Evolutionary conservation across 148 eudicot species (phyloP).

Genomic region (Cornus controversa): DNA sequence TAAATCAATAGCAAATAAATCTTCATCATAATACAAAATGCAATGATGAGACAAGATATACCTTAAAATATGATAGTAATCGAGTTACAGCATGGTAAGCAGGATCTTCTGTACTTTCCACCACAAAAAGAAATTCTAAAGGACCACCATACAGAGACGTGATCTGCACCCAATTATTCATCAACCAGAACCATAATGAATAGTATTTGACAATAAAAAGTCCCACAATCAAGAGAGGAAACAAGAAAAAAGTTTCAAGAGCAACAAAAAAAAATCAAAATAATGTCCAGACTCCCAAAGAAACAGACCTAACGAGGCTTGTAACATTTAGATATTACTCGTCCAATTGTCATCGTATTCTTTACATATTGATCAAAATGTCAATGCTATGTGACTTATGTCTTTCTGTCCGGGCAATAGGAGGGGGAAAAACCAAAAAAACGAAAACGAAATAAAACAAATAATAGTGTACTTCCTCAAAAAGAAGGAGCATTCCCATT

Average conservation of each 20-base stretch:
- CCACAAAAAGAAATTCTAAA: conserved; percentile 77
- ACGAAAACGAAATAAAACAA: too few relatives aligned
- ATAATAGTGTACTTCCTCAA: neutral
- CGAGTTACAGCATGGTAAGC: conserved; percentile 74
- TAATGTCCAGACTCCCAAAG: neutral
- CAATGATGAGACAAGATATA: conserved; percentile 13
- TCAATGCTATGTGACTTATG: neutral
- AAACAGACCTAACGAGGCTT: neutral
- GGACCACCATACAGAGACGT: conserved; percentile 88
- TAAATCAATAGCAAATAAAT: neutral
- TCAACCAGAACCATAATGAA: conserved; percentile 2
- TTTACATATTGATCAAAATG: too few relatives aligned
- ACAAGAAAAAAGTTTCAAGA: neutral
- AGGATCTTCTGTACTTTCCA: conserved; percentile 86
- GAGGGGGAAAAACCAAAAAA: neutral
- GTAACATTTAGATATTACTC: neutral
- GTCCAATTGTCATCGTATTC: neutral
- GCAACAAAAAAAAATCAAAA: neutral
- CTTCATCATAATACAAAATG: conserved; percentile 1
- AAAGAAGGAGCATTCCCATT: neutral
- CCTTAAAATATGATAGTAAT: conserved; percentile 70
- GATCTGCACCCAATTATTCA: conserved; percentile 48
- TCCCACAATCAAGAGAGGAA: neutral
- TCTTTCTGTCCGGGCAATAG: neutral
- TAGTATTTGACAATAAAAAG: neutral